Conservation (phyloP, 1,284 basidiomycete species). For the Tilletia horrida region DNA sequence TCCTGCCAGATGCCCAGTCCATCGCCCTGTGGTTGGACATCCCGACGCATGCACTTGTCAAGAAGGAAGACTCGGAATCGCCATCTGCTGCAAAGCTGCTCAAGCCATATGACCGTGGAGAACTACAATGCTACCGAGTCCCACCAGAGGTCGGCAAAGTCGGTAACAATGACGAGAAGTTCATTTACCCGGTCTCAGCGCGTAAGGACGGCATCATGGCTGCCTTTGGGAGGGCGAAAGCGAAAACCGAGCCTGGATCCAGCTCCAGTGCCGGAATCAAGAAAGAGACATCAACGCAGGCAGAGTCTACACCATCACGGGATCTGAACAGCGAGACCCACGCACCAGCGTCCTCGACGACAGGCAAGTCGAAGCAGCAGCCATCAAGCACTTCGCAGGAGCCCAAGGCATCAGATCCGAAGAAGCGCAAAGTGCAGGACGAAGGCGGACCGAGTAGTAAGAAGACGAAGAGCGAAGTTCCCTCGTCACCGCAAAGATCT, state of each 20-base stretch:
- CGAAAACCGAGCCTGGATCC: conserved; percentile 12
- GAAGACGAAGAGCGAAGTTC: too few species aligned
- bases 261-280: not conserved
- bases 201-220: conserved; percentile 84
- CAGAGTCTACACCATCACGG: conserved; percentile 17
- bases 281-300: conserved; percentile 24
- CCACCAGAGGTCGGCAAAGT: conserved; percentile 87
- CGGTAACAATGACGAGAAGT: conserved; percentile 74
- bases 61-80: conserved; percentile 38
- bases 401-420: not conserved
- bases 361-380: not conserved
- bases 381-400: too few species aligned
- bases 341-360: not conserved
- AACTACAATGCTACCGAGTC: conserved; percentile 79
- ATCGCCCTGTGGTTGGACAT: conserved; percentile 76
- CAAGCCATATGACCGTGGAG: conserved; percentile 61
- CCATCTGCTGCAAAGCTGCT: conserved; percentile 61
- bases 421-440: not conserved
- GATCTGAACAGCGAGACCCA: conserved; percentile 4
- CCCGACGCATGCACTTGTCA: conserved; percentile 40
- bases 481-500: too few species aligned
- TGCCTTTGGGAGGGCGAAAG: conserved; percentile 71
- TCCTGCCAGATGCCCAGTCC: conserved; percentile 66
- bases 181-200: conserved; percentile 73
- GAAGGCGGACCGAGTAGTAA: not conserved